A percentile compares a stretch with the other conserved stretches of the same genome.
phyloP scores from a whole-genome alignment of 2,329 filamentous ascomycete genomes.

The Fonsecaea pugnacius region DNA sequence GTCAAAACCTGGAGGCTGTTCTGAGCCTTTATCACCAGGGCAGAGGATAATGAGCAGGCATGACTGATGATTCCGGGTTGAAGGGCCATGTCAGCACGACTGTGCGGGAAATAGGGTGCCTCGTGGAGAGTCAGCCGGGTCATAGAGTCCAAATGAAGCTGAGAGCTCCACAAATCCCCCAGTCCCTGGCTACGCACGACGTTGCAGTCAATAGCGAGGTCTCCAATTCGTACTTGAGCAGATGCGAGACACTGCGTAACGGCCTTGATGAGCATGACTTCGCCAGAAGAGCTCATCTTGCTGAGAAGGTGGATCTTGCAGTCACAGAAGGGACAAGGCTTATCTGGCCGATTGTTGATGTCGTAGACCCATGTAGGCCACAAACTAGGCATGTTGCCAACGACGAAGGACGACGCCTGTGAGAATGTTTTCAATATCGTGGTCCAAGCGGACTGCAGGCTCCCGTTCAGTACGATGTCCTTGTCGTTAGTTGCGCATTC shows the following conservation, averaged over 20 bases:
- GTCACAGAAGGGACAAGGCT: neutral
- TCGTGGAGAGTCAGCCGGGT: neutral
- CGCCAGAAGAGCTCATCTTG: neutral
- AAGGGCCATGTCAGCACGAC: neutral
- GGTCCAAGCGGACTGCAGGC: constrained; percentile 2
- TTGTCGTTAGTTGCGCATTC: neutral
- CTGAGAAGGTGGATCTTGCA: neutral
- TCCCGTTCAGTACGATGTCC: neutral
- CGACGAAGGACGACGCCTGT: neutral
- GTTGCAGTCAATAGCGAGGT: constrained; percentile 3
- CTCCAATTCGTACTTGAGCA: neutral
- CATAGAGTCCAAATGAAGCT: neutral
- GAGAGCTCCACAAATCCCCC: neutral
- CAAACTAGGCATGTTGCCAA: neutral
- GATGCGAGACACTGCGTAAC: neutral
- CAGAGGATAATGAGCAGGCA: neutral
- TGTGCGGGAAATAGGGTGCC: neutral
- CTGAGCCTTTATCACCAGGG: neutral
- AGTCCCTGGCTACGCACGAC: neutral
- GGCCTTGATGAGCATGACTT: neutral
- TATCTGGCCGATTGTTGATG: neutral
- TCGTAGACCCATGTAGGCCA: neutral
- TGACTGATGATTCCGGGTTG: neutral
- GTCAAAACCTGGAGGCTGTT: neutral
- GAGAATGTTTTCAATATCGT: neutral